Evolutionary conservation across 2,329 filamentous ascomycete genomes (phyloP).

Genomic region (Xylaria sp.): DNA sequence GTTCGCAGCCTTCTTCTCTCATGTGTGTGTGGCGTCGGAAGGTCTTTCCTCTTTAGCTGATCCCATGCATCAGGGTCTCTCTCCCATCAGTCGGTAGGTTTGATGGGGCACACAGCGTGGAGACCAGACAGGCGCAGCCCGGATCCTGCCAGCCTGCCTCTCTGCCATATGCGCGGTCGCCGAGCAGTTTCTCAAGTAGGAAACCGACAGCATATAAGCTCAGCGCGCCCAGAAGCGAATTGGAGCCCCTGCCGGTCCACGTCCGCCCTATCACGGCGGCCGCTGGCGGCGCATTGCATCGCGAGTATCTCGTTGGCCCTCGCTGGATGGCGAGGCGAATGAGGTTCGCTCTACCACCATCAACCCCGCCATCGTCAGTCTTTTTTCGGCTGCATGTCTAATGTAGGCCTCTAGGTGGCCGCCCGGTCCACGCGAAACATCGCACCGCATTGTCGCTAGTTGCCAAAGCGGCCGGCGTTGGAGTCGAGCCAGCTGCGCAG

Average conservation of each 20-base stretch:
- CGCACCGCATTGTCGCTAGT: constrained; percentile 21
- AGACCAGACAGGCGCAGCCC: constrained; percentile 15
- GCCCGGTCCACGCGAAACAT: constrained; percentile 23
- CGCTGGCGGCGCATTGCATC: constrained; percentile 17
- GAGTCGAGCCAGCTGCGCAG: constrained; percentile 12
- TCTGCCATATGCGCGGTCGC: constrained; percentile 13
- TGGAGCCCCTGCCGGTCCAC: constrained; percentile 7
- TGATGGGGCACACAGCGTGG: constrained; percentile 6
- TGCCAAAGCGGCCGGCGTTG: constrained; percentile 21
- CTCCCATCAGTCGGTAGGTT: constrained; percentile 1
- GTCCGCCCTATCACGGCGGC: constrained; percentile 23
- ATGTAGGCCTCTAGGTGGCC: constrained; percentile 16
- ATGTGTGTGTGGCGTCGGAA: not conserved
- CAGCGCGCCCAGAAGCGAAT: constrained; percentile 13
- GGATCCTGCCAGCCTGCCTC: constrained; percentile 12
- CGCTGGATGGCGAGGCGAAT: constrained; percentile 21
- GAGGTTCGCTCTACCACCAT: constrained; percentile 8
- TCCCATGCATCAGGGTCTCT: not conserved
- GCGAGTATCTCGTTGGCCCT: constrained; percentile 22
- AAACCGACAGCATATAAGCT: constrained; percentile 17
- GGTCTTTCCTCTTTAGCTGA: not conserved
- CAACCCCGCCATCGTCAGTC: constrained; percentile 24
- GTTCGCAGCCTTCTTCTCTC: not conserved
- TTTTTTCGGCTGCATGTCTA: constrained; percentile 16
- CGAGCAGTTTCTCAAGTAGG: constrained; percentile 14